phyloP scores from a whole-genome alignment of 805 yeast species.

The Barnettozyma sucrosica region DNA sequence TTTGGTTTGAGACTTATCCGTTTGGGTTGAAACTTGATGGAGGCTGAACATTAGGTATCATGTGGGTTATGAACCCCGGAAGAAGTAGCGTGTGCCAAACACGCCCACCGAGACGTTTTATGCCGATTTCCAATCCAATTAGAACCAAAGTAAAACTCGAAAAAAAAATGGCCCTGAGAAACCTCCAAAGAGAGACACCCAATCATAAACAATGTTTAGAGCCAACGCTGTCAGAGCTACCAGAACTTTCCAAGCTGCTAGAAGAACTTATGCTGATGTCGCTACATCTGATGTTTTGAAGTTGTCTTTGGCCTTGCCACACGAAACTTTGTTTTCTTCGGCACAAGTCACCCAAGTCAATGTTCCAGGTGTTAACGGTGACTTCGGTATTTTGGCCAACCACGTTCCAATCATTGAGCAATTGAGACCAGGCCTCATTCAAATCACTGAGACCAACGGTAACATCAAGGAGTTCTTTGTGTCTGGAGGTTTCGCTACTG shows the following conservation, averaged over 20 bases:
- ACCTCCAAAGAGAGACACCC: conserved; percentile 5
- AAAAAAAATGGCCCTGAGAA: conserved; percentile 7
- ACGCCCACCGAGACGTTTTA: not conserved
- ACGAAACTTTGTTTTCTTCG: conserved; percentile 57
- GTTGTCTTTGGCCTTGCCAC: conserved; percentile 88
- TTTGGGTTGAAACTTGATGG: not conserved
- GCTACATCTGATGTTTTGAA: conserved; percentile 66
- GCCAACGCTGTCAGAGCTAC: conserved; percentile 24
- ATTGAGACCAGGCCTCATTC: conserved; percentile 92
- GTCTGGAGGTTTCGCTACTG: conserved; percentile 94
- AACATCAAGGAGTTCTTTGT: conserved; percentile 77
- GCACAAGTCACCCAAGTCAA: conserved; percentile 66
- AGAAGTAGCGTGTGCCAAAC: not conserved
- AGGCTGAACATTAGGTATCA: too few relatives aligned
- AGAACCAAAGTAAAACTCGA: conserved; percentile 4
- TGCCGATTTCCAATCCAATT: conserved; percentile 10
- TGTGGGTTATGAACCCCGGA: not conserved
- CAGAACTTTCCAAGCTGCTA: conserved; percentile 44
- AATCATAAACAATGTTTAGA: conserved; percentile 24
- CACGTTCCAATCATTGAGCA: conserved; percentile 98
- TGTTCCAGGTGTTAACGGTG: conserved; percentile 93
- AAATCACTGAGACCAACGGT: conserved; percentile 74
- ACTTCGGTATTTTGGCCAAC: conserved; percentile 93
- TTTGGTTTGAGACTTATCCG: not conserved
- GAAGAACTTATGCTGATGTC: conserved; percentile 90